Conservation (phyloP, 805 yeast genomes). For the Candida nonsorbophila region DNA sequence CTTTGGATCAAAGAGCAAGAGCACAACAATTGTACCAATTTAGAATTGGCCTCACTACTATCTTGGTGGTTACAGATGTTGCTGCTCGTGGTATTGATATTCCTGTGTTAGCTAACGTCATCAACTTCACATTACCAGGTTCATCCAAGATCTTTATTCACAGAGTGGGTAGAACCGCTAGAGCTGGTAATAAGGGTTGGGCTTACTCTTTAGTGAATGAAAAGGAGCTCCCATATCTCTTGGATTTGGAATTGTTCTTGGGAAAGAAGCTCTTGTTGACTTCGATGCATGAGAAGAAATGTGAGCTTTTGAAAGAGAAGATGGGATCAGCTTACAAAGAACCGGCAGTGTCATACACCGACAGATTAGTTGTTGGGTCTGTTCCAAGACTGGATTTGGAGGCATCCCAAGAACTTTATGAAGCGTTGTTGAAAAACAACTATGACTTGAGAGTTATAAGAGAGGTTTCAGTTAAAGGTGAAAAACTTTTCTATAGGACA, state of each 20-base stretch:
- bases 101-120: constrained; percentile 91
- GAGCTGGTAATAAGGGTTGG: constrained; percentile 98
- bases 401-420: constrained; percentile 64
- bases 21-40: constrained; percentile 81
- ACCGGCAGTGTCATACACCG: constrained; percentile 66
- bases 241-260: constrained; percentile 85
- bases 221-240: constrained; percentile 79
- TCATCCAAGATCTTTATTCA: constrained; percentile 92
- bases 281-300: constrained; percentile 60
- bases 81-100: constrained; percentile 99
- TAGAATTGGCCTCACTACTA: constrained; percentile 73
- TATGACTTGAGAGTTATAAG: constrained; percentile 63
- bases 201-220: constrained; percentile 88
- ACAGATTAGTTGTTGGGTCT: constrained; percentile 77
- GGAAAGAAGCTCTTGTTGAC: constrained; percentile 77
- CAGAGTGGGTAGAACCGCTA: constrained; percentile 98
- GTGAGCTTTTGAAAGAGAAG: constrained; percentile 45
- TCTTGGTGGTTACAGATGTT: constrained; percentile 96
- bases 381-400: constrained; percentile 73
- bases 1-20: constrained; percentile 93
- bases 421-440: constrained; percentile 52
- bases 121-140: constrained; percentile 86
- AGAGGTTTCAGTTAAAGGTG: constrained; percentile 81
- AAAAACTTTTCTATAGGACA: constrained; percentile 78
- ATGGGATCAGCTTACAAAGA: constrained; percentile 39